A percentile compares a stretch with the other conserved stretches of the same genome.
These are phyloP conservation scores for Inonotus hispidus DNA, from an alignment of 1,284 basidiomycete species.

Conservation along the genomic window DNA sequence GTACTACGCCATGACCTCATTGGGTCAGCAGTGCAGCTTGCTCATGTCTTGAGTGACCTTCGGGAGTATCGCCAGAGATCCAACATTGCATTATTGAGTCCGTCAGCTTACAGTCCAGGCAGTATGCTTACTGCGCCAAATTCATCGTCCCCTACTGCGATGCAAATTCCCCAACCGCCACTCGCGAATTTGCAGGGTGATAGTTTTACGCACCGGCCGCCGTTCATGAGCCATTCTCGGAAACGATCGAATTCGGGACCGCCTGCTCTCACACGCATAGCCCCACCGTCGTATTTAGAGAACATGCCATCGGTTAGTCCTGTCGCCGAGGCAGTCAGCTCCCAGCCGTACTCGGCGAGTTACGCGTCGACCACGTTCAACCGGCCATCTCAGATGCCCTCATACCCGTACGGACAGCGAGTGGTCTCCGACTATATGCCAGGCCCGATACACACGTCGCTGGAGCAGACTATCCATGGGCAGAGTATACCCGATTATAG, in stretches of 20 bases:
- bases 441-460: slow-evolving; percentile 4
- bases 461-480: slow-evolving; percentile 14
- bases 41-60: slow-evolving; percentile 50
- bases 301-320: slow-evolving; percentile 2
- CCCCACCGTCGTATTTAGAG: slow-evolving; percentile 11
- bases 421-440: slow-evolving; percentile 9
- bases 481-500: slow-evolving; percentile 11
- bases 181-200: slow-evolving; percentile 26
- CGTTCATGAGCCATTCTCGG: slow-evolving; percentile 20
- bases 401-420: slow-evolving; percentile 11
- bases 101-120: slow-evolving; percentile 19
- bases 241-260: slow-evolving; percentile 27
- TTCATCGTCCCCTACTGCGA: slow-evolving; percentile 25
- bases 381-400: slow-evolving; percentile 6
- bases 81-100: slow-evolving; percentile 35
- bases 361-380: slow-evolving; percentile 16
- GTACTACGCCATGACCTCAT: slow-evolving; percentile 61
- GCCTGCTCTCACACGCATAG: slow-evolving; percentile 18
- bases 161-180: slow-evolving; percentile 39
- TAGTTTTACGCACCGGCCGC: slow-evolving; percentile 18
- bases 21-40: slow-evolving; percentile 58
- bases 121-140: slow-evolving; percentile 25
- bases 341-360: slow-evolving; percentile 12
- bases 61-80: slow-evolving; percentile 32
- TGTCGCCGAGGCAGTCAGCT: not conserved